phyloP scores from a whole-genome alignment of 108 stramenopile species.

The Stephanodiscus triporus region DNA sequence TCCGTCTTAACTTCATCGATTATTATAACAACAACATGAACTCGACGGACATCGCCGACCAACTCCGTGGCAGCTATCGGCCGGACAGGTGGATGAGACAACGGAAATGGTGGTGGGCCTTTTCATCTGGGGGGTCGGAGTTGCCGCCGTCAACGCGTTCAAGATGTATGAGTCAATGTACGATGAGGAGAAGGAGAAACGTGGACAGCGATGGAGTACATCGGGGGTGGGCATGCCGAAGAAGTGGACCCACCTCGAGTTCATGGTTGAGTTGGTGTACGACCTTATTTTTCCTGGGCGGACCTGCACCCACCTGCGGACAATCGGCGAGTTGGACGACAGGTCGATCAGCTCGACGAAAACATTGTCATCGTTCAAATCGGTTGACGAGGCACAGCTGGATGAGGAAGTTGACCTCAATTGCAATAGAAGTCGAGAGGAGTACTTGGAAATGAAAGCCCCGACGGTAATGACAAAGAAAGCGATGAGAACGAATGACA shows the following conservation, averaged over 20 bases:
- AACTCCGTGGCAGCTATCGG: constrained; percentile 25
- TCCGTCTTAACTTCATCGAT: constrained; percentile 28
- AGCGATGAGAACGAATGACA: too few species aligned
- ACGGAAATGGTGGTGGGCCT: constrained; percentile 50
- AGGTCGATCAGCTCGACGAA: too few species aligned
- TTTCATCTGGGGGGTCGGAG: constrained; percentile 29
- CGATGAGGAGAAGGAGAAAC: constrained; percentile 5
- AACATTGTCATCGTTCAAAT: too few species aligned
- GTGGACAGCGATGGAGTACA: too few species aligned
- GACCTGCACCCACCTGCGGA: too few species aligned
- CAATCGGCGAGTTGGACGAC: too few species aligned
- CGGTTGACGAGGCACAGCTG: too few species aligned
- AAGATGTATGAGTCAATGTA: constrained; percentile 15
- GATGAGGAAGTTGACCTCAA: too few species aligned
- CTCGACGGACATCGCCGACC: constrained; percentile 28
- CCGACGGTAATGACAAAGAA: too few species aligned
- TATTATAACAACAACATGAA: constrained; percentile 43
- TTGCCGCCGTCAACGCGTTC: constrained; percentile 15
- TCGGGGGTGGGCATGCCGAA: not conserved
- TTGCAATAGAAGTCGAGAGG: too few species aligned
- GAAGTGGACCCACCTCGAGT: constrained; percentile 23
- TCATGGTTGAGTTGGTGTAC: constrained; percentile 8
- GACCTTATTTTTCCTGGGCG: not conserved
- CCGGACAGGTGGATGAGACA: constrained; percentile 27
- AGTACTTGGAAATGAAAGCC: too few species aligned